Percentiles rank a stretch among this genome's conserved stretches.
phyloP scores from a whole-genome alignment of 1,139 yeast species.

The Trichomonascaceae sp. region DNA sequence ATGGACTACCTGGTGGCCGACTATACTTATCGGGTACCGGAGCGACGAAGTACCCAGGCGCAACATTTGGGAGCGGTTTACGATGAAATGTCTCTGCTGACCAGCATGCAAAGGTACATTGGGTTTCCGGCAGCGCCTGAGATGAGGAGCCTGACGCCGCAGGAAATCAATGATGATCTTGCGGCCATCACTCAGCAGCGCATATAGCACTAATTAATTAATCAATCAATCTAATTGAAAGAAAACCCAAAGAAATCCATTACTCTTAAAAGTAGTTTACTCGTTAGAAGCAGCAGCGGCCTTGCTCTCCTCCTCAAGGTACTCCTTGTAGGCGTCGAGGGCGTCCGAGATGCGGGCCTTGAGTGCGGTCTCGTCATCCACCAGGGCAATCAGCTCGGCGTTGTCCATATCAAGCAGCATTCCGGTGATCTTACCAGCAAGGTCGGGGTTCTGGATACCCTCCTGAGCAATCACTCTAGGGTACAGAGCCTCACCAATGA shows the following conservation, averaged over 20 bases:
- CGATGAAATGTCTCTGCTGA: slow-evolving; percentile 43
- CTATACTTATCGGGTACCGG: slow-evolving; percentile 24
- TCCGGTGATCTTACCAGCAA: slow-evolving; percentile 98
- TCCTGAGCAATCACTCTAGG: slow-evolving; percentile 88
- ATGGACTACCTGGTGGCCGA: slow-evolving; percentile 62
- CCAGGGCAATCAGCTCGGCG: slow-evolving; percentile 76
- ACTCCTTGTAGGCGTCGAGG: slow-evolving; percentile 48
- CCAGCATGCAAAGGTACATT: slow-evolving; percentile 42
- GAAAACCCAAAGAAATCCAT: too few relatives aligned
- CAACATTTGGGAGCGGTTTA: slow-evolving; percentile 41
- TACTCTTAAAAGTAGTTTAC: too few relatives aligned
- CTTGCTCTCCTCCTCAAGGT: slow-evolving; percentile 18
- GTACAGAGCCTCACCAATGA: slow-evolving; percentile 95
- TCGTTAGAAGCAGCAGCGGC: slow-evolving; percentile 6
- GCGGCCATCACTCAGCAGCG: too few relatives aligned
- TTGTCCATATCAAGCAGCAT: slow-evolving; percentile 96
- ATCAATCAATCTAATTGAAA: too few relatives aligned
- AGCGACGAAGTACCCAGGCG: slow-evolving; percentile 30
- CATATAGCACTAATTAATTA: too few relatives aligned
- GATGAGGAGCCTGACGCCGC: slow-evolving; percentile 33
- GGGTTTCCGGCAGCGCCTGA: slow-evolving; percentile 55
- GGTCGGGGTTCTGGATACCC: slow-evolving; percentile 73
- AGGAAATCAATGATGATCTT: slow-evolving; percentile 20
- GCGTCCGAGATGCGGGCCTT: slow-evolving; percentile 93
- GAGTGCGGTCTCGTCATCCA: slow-evolving; percentile 75